Percentiles rank a stretch among this genome's conserved stretches.
These are phyloP conservation scores for Claviceps sp. DNA, from an alignment of 2,329 filamentous ascomycete species.

Conservation along the genomic window DNA sequence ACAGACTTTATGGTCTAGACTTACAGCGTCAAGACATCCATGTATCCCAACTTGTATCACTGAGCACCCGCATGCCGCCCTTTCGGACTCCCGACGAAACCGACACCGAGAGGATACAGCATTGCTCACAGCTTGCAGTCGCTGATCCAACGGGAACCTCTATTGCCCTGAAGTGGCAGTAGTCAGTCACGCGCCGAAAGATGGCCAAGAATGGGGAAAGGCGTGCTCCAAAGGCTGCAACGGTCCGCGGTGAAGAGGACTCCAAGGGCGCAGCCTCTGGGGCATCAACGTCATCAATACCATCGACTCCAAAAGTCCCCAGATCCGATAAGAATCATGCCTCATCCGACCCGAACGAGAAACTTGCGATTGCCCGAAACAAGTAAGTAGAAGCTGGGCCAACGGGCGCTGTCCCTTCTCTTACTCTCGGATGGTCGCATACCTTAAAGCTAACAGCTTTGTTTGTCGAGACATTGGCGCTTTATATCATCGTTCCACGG, in stretches of 20 bases:
- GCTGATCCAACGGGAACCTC: not conserved
- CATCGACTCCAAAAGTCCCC: not conserved
- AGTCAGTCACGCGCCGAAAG: not conserved
- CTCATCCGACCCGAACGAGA: not conserved
- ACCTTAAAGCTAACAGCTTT: not conserved
- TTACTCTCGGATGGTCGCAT: not conserved
- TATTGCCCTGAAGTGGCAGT: not conserved
- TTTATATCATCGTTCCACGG: slow-evolving; percentile 77
- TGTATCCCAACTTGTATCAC: too few relatives aligned
- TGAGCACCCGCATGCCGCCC: not conserved
- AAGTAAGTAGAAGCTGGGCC: not conserved
- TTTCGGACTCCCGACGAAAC: not conserved
- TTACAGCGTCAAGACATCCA: too few relatives aligned
- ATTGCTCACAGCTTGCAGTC: not conserved
- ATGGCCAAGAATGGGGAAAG: not conserved
- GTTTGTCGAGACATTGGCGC: slow-evolving; percentile 55
- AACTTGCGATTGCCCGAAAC: not conserved
- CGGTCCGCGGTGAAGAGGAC: not conserved
- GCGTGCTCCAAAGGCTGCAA: not conserved
- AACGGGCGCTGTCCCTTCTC: not conserved
- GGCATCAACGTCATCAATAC: not conserved
- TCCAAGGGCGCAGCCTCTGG: not conserved
- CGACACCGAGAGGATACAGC: not conserved
- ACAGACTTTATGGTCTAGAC: too few relatives aligned
- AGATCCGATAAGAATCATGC: not conserved